These are phyloP conservation scores for Termitomyces sp. DNA, from an alignment of 768 basidiomycete species.

Conservation along the genomic window DNA sequence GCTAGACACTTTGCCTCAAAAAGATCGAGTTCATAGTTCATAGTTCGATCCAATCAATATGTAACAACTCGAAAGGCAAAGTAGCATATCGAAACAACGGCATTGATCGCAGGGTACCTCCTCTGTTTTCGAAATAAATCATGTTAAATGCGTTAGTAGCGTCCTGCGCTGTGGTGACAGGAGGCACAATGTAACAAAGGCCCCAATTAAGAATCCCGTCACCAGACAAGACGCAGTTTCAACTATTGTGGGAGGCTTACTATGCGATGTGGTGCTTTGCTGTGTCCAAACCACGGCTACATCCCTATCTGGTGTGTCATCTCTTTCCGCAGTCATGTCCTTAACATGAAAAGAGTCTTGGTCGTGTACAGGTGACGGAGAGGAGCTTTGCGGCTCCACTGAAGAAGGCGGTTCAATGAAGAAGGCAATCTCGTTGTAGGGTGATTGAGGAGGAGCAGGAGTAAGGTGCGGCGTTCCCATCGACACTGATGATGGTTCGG, in stretches of 20 bases:
- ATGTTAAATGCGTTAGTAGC: conserved; percentile 27
- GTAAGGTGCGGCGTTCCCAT: not conserved
- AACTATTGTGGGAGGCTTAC: conserved; percentile 16
- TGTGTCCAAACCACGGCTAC: conserved; percentile 2
- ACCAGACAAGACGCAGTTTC: conserved; percentile 33
- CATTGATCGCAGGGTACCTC: too few species aligned
- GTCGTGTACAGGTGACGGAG: not conserved
- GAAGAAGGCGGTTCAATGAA: conserved; percentile 1
- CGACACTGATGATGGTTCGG: not conserved
- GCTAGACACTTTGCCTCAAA: too few species aligned
- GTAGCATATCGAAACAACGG: too few species aligned
- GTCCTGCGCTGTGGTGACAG: conserved; percentile 42
- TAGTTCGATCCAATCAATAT: not conserved
- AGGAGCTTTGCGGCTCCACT: not conserved
- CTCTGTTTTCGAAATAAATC: not conserved
- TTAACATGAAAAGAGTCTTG: not conserved
- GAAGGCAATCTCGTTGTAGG: not conserved
- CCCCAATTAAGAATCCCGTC: conserved; percentile 55
- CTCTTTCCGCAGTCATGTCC: not conserved
- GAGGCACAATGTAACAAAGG: conserved; percentile 48
- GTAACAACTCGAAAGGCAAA: not conserved
- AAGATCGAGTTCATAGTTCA: too few species aligned
- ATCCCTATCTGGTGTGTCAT: conserved; percentile 9
- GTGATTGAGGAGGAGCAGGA: not conserved
- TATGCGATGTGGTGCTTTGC: conserved; percentile 2